Evolutionary conservation across 495 filamentous ascomycete genomes (phyloP), one percentile per base, ranked within the genome.

Genomic region (Oleoguttula mirabilis): DNA sequence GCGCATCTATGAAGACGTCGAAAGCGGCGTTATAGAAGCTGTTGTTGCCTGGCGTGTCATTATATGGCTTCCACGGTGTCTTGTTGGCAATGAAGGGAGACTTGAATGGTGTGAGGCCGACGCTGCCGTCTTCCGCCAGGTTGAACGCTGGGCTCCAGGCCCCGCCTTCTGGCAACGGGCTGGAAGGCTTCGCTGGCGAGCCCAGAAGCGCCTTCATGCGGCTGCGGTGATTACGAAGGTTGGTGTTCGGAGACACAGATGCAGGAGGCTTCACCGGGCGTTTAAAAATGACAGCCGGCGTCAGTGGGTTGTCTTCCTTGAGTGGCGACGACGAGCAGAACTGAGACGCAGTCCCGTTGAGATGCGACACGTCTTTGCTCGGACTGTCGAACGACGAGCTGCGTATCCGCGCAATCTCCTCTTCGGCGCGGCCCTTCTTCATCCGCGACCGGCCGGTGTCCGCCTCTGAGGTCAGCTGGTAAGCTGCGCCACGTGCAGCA

Each of bases 341-440:
- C 7, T 59, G 62, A 3, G 60, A 49, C 4, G 56, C 64, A 53
- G 66, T 70, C 55, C 65, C 70, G 61, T 57, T 66, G 60, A 62
- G 56, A 25, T 54, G 67, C 56, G 55, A 64, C 15, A 61, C 55
- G 2, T 72, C 66, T 68, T 87, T 66, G 63, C 65, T 81, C 19
- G 90, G 90, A 52, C 88, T 95, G 50, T 95, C 90, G 55, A 88
- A 85, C 3, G 85, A 94, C 3, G 87, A 94, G 41, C 79, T 82
- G 45, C 90, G 81, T 21, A 95, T 84, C 23, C 90, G 83, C 33
- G 83, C 84, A 65, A 98, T 95, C 63, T 94, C 90, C 51, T 88
- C 90, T 56, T 96, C 90, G 10, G 90, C 82, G 32, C 90, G 79
- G 17, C 90, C 90, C 39, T 84, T 76, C 63, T 88, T 93, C 41